Percentiles rank a stretch among this genome's conserved stretches.
Conservation (phyloP, 495 filamentous ascomycete species). For the Diplogelasinospora grovesii region DNA sequence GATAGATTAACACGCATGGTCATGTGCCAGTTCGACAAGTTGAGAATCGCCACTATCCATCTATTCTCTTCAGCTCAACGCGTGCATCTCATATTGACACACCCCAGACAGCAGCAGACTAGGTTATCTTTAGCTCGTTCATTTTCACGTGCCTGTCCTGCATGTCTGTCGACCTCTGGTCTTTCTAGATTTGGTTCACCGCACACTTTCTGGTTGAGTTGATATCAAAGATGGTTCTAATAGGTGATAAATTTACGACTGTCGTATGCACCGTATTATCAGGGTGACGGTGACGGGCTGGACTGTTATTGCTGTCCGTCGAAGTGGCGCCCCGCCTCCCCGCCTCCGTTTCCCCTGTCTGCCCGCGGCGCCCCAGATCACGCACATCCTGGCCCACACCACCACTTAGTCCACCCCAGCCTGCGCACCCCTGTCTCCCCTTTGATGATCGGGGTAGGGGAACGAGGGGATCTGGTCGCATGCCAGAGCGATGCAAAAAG, state of each 20-base stretch:
- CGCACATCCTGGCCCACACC: constrained; percentile 8
- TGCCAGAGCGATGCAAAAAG: neutral
- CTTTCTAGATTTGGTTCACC: constrained; percentile 4
- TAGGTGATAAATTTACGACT: constrained; percentile 15
- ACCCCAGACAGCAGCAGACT: too few relatives aligned
- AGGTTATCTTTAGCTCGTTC: too few relatives aligned
- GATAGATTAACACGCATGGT: constrained; percentile 19
- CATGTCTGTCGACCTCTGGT: constrained; percentile 1
- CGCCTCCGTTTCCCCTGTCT: constrained; percentile 3
- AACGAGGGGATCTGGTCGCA: too few relatives aligned
- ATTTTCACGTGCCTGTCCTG: neutral
- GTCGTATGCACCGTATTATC: constrained; percentile 18
- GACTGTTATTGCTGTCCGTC: constrained; percentile 1
- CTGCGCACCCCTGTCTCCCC: neutral
- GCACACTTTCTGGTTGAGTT: constrained; percentile 6
- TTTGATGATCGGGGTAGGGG: too few relatives aligned
- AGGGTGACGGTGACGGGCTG: constrained; percentile 3
- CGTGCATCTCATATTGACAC: constrained; percentile 1
- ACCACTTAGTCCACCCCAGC: neutral
- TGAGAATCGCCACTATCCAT: constrained; percentile 19
- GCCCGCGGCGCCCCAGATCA: constrained; percentile 4
- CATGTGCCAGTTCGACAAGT: constrained; percentile 17
- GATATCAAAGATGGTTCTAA: constrained; percentile 13
- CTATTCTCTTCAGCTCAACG: constrained; percentile 11
- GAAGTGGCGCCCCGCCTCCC: too few relatives aligned